A percentile compares a stretch with the other conserved stretches of the same genome.
phyloP scores from a whole-genome alignment of 345 rosid genomes.

The Zanthoxylum bungeanum region DNA sequence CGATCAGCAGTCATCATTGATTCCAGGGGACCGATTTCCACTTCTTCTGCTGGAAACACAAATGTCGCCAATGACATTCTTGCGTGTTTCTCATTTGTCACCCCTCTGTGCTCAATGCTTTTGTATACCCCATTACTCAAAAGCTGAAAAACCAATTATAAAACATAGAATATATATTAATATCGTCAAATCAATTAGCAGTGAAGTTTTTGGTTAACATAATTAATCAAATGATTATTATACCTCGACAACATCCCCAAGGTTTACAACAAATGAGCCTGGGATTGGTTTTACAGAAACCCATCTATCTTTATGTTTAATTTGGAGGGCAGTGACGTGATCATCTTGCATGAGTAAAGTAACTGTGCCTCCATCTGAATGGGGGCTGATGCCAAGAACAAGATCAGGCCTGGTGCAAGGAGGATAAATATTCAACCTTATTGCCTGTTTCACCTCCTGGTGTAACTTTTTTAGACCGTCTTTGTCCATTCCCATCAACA shows the following conservation, averaged over 20 bases:
- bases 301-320: too few relatives aligned
- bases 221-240: too few relatives aligned
- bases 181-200: neutral
- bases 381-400: slow-evolving; percentile 22
- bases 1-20: too few relatives aligned
- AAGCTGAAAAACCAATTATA: neutral
- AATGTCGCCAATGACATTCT: too few relatives aligned
- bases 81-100: slow-evolving; percentile 15
- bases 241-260: slow-evolving; percentile 27
- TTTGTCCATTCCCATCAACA: slow-evolving; percentile 17
- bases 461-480: slow-evolving; percentile 8
- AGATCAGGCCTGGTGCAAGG: slow-evolving; percentile 23
- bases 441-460: slow-evolving; percentile 18
- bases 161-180: neutral
- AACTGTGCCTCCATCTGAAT: slow-evolving; percentile 19
- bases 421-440: slow-evolving; percentile 30
- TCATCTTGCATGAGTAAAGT: slow-evolving; percentile 29
- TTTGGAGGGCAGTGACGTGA: slow-evolving; percentile 29
- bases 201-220: too few relatives aligned
- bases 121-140: slow-evolving; percentile 29
- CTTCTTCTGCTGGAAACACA: too few relatives aligned
- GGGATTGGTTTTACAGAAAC: slow-evolving; percentile 27
- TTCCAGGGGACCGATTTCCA: too few relatives aligned
- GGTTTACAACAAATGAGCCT: slow-evolving; percentile 21
- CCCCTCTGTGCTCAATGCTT: slow-evolving; percentile 32